phyloP scores from a whole-genome alignment of 176 grass and related monocot species.

The Paspalum notatum region DNA sequence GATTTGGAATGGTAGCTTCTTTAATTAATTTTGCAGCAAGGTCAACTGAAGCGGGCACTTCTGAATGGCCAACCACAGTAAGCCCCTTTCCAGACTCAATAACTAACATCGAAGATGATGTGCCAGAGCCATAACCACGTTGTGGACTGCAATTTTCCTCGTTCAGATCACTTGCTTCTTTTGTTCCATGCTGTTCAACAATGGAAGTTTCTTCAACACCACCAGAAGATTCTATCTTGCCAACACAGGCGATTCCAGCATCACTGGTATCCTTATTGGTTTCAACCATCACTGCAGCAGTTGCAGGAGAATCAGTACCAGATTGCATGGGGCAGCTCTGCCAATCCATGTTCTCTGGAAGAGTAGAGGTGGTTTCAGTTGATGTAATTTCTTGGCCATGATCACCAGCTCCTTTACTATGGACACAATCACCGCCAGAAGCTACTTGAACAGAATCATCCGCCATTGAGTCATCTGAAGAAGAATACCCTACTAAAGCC shows the following conservation, averaged over 20 bases:
- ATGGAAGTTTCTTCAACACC: conserved; percentile 1
- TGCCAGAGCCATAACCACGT: background rate
- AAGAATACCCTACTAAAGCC: conserved; percentile 50
- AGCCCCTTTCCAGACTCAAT: background rate
- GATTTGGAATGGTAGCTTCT: no score
- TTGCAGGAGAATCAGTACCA: conserved; percentile 25
- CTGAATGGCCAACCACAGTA: background rate
- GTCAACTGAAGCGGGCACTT: background rate
- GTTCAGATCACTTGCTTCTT: background rate
- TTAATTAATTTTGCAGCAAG: no score
- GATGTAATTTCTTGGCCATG: conserved; percentile 27
- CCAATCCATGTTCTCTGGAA: conserved; percentile 15
- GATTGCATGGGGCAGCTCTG: conserved; percentile 13
- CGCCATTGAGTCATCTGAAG: conserved; percentile 47
- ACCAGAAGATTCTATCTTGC: conserved; percentile 16
- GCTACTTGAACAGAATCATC: conserved; percentile 25
- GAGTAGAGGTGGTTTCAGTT: conserved; percentile 10
- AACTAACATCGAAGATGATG: background rate
- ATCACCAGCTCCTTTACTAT: conserved; percentile 16
- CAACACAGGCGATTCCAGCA: conserved; percentile 8
- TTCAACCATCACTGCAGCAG: background rate
- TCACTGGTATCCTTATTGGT: conserved; percentile 3
- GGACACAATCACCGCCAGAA: conserved; percentile 15
- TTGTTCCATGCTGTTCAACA: background rate
- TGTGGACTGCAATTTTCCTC: background rate